Evolutionary conservation across 2,329 filamentous ascomycete species (phyloP), one percentile per base, ranked within the genome.

Genomic region (Fusarium praegraminearum): DNA sequence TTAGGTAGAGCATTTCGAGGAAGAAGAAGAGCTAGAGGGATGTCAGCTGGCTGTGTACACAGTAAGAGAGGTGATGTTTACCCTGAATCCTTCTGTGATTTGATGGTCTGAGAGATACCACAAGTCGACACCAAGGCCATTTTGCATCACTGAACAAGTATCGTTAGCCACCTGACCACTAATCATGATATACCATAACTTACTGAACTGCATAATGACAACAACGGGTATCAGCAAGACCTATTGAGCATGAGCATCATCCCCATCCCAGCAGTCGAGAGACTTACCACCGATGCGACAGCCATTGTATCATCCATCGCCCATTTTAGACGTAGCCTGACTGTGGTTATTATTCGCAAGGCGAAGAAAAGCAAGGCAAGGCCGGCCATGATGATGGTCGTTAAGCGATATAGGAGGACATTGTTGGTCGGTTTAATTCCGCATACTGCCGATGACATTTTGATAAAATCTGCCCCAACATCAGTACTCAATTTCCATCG

Each of bases 81-180:
- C 65, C 24, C 56, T 60, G 12, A 65, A 55, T 0, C 36, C 49
- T 8, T 41, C 4, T 4, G 44, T 53, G 2, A 69, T 69, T 11
- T 69, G 50, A 0, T 11, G 4, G 4, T 69, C 65, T 3, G 46
- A 41, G 1, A 65, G 47, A 20, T 22, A 41, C 65, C 65, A 69
- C 40, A 69, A 45, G 7, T 69, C 65, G 5, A 60, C 33, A 0
- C 65, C 65, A 3, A 69, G 38, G 2, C 65, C 65, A 8, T 57
- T 28, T 1, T 44, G 3, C 3, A 68, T 49, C 53, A 64, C 64
- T 64, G 1, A 3, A 2, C 9, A 3, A 5, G 11, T 13, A 2
- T 13, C 2, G n/a, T 65, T 6, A 56, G 12, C 9, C 13, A 7
- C 2, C 5, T 9, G 6, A 2, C 1, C 0, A 15, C 24, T 3